phyloP scores from a whole-genome alignment of 805 yeast species.

The Candida nitratophila region DNA sequence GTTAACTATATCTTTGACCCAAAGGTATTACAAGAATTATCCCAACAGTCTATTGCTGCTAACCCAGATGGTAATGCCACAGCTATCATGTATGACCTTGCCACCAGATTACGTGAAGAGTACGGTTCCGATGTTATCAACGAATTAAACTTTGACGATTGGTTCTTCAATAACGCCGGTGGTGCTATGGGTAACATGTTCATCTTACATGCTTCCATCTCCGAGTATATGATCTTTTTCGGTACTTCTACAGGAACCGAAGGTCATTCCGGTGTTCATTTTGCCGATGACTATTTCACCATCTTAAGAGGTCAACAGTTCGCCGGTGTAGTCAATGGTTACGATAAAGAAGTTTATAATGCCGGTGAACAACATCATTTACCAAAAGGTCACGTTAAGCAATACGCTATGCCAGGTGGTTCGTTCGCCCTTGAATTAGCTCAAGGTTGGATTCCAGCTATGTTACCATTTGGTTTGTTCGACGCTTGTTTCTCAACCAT shows the following conservation, averaged over 20 bases:
- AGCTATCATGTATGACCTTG: slow-evolving; percentile 54
- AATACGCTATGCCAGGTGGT: slow-evolving; percentile 78
- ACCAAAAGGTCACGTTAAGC: slow-evolving; percentile 66
- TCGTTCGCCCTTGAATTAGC: slow-evolving; percentile 91
- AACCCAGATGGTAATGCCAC: slow-evolving; percentile 56
- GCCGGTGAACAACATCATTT: slow-evolving; percentile 90
- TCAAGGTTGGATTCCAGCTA: slow-evolving; percentile 97
- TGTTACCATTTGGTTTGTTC: slow-evolving; percentile 93
- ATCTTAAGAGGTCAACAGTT: slow-evolving; percentile 73
- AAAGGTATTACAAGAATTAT: slow-evolving; percentile 48
- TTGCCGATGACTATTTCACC: slow-evolving; percentile 96
- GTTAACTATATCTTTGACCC: slow-evolving; percentile 64
- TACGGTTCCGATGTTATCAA: slow-evolving; percentile 70
- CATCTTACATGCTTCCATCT: slow-evolving; percentile 87
- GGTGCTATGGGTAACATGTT: slow-evolving; percentile 98
- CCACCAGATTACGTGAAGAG: slow-evolving; percentile 45
- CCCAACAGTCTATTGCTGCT: slow-evolving; percentile 43
- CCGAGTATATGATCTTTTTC: slow-evolving; percentile 88
- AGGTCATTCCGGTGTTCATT: slow-evolving; percentile 94
- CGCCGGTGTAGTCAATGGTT: slow-evolving; percentile 63
- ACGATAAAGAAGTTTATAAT: slow-evolving; percentile 58
- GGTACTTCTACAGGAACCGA: slow-evolving; percentile 94
- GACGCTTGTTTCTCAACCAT: slow-evolving; percentile 76
- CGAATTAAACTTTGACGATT: slow-evolving; percentile 66
- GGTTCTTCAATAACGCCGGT: slow-evolving; percentile 98